phyloP scores from a whole-genome alignment of 306 rosid species.

The Fragaria vesca region DNA sequence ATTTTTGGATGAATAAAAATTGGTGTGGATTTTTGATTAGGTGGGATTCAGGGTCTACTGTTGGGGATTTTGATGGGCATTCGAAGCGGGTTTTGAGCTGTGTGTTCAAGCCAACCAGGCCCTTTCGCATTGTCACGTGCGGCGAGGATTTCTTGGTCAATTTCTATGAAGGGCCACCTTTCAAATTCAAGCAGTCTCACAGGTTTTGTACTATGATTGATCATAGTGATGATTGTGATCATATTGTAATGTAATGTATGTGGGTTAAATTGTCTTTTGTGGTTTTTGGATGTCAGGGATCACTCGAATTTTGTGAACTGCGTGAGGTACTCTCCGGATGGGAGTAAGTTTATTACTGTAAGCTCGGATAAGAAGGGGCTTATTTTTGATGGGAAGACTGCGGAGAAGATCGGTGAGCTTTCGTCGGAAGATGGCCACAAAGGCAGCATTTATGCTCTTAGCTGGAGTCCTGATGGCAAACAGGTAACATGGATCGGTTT shows the following conservation, averaged over 20 bases:
- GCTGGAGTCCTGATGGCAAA: conserved; percentile 98
- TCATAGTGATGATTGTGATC: neutral
- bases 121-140: conserved; percentile 84
- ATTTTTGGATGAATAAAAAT: neutral
- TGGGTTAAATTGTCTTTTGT: neutral
- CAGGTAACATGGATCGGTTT: conserved; percentile 40
- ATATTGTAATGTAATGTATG: neutral
- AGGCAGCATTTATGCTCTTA: conserved; percentile 91
- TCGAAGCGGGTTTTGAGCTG: conserved; percentile 90
- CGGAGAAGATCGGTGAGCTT: conserved; percentile 83
- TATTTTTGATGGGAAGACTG: conserved; percentile 76
- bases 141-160: conserved; percentile 93
- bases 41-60: conserved; percentile 96
- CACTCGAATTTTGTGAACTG: conserved; percentile 97
- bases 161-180: conserved; percentile 95
- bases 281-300: conserved; percentile 61
- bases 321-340: conserved; percentile 89
- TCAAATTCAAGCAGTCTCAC: conserved; percentile 83
- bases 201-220: conserved; percentile 39
- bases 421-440: conserved; percentile 86
- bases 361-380: conserved; percentile 93
- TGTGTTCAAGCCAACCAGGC: conserved; percentile 87
- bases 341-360: conserved; percentile 74
- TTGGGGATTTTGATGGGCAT: conserved; percentile 98
- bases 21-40: conserved; percentile 32